phyloP scores from a whole-genome alignment of 1,284 basidiomycete species.

The Microbotryum scabiosae region DNA sequence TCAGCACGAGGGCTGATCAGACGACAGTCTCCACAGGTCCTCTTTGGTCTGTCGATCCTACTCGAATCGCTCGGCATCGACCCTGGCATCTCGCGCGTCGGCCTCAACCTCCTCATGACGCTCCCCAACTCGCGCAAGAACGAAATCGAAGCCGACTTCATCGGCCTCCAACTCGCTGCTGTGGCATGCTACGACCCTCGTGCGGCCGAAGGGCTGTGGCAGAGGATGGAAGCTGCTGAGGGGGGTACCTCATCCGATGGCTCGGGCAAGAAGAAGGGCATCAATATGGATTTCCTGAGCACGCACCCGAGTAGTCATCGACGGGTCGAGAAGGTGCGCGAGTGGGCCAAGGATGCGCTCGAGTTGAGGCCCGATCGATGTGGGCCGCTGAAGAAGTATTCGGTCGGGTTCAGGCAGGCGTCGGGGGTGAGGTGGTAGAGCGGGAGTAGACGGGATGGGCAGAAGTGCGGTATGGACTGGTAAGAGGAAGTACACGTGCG shows the following conservation, averaged over 20 bases:
- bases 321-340: conserved; percentile 49
- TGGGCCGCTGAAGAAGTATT: conserved; percentile 7
- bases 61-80: conserved; percentile 56
- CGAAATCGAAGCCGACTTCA: conserved; percentile 56
- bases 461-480: too few relatives aligned
- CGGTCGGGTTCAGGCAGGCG: conserved; percentile 1
- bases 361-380: conserved; percentile 7
- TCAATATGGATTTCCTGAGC: conserved; percentile 49
- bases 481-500: too few relatives aligned
- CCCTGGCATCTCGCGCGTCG: conserved; percentile 45
- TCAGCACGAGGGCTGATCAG: conserved; percentile 2
- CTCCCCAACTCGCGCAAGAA: conserved; percentile 75
- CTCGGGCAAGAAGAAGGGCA: neutral
- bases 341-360: conserved; percentile 27
- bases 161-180: conserved; percentile 37
- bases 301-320: conserved; percentile 67
- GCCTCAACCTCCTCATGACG: conserved; percentile 52
- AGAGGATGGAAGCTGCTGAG: conserved; percentile 31
- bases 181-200: conserved; percentile 70
- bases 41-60: conserved; percentile 48
- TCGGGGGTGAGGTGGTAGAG: conserved; percentile 39
- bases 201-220: conserved; percentile 52
- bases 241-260: neutral
- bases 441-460: conserved; percentile 37
- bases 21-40: conserved; percentile 52